phyloP scores from a whole-genome alignment of 202 grass and related monocot genomes.

The Brachypodium distachyon region DNA sequence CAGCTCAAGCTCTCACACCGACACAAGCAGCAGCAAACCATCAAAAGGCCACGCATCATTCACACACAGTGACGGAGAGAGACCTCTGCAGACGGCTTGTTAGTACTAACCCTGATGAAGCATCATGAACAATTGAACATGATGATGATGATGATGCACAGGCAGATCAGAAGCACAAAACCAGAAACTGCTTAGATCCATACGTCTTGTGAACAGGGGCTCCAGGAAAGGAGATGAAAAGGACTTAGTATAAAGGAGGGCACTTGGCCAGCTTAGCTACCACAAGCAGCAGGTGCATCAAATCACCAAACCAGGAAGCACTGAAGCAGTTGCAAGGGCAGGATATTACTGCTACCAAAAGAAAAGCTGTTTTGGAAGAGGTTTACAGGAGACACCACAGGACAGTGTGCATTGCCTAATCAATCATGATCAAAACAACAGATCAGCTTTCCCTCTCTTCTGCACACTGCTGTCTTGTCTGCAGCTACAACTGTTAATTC shows the following conservation, averaged over 20 bases:
- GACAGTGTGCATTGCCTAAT: too few relatives aligned
- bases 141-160: background rate
- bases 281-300: conserved; percentile 19
- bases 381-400: background rate
- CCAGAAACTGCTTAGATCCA: background rate
- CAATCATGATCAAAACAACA: too few relatives aligned
- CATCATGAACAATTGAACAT: too few relatives aligned
- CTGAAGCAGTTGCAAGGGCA: too few relatives aligned
- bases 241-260: too few relatives aligned
- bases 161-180: background rate
- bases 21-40: background rate
- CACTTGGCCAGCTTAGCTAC: background rate
- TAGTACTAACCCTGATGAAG: background rate
- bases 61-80: too few relatives aligned
- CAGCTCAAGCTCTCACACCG: background rate
- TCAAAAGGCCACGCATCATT: background rate
- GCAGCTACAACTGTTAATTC: background rate
- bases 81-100: background rate
- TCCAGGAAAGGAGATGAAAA: conserved; percentile 10
- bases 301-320: background rate
- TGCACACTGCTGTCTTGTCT: background rate
- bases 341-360: background rate
- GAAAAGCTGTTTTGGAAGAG: background rate
- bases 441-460: too few relatives aligned
- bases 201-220: conserved; percentile 12